Evolutionary conservation across 2,329 filamentous ascomycete species (phyloP).

Genomic region (Aciculosporium take): DNA sequence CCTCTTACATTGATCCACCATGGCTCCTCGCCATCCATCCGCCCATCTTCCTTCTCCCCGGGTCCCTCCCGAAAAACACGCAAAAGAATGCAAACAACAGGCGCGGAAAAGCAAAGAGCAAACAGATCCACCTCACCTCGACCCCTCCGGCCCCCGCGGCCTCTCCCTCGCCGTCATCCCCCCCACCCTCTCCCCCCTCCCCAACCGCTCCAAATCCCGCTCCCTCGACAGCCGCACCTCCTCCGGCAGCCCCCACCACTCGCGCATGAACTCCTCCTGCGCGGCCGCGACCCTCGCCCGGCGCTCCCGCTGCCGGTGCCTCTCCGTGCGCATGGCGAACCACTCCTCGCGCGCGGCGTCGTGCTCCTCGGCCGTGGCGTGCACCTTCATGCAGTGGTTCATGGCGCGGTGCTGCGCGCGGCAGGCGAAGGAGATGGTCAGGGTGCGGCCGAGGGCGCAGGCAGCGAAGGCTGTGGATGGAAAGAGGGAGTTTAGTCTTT

Average conservation of each 20-base stretch:
- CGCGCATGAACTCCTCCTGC: conserved; percentile 50
- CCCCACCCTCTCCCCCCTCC: conserved; percentile 38
- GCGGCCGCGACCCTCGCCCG: conserved; percentile 44
- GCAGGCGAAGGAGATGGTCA: conserved; percentile 80
- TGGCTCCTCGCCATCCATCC: no score
- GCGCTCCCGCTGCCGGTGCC: conserved; percentile 51
- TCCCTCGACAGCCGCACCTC: conserved; percentile 36
- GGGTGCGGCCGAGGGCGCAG: conserved; percentile 73
- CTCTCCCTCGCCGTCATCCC: conserved; percentile 30
- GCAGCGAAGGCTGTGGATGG: conserved; percentile 78
- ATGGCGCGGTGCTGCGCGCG: conserved; percentile 65
- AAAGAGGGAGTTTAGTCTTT: no score
- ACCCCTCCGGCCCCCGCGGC: conserved; percentile 6
- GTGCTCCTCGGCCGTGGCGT: conserved; percentile 72
- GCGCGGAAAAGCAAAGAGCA: no score
- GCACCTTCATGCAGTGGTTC: conserved; percentile 84
- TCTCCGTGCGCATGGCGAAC: conserved; percentile 65
- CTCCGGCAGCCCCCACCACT: conserved; percentile 53
- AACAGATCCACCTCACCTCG: no score
- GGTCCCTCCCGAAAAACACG: no score
- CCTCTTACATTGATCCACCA: no score
- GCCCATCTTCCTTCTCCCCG: no score
- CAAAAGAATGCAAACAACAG: no score
- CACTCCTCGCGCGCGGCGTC: conserved; percentile 86
- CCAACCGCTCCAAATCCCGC: conserved; percentile 37